Percentiles rank a stretch among this genome's conserved stretches.
phyloP scores from a whole-genome alignment of 2,329 filamentous ascomycete genomes.

The Monosporascus sp. region DNA sequence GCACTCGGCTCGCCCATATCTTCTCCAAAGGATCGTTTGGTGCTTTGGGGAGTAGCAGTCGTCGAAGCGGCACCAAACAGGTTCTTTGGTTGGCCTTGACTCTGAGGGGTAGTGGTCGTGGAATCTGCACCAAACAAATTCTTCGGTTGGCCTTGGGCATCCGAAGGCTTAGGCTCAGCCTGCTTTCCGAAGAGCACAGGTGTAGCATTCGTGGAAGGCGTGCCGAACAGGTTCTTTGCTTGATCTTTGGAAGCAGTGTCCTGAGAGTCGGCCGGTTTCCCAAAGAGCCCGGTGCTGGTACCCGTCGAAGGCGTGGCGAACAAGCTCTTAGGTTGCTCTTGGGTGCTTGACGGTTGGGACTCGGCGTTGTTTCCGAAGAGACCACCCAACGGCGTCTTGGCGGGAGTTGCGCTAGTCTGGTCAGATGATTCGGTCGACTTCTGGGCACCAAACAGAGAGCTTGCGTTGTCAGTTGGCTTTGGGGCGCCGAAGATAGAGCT shows the following conservation, averaged over 20 bases:
- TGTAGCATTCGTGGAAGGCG: background rate
- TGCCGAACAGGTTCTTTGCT: background rate
- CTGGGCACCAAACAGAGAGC: slow-evolving; percentile 15
- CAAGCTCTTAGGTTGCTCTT: slow-evolving; percentile 9
- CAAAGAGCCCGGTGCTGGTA: background rate
- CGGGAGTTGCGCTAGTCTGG: slow-evolving; percentile 9
- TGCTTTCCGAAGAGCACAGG: background rate
- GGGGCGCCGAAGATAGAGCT: slow-evolving; percentile 17
- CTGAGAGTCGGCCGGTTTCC: background rate
- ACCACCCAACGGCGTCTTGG: slow-evolving; percentile 10
- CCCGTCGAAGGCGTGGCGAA: slow-evolving; percentile 3
- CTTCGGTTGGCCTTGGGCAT: background rate
- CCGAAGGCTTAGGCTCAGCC: background rate
- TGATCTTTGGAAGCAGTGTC: slow-evolving; percentile 1
- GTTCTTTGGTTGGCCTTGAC: slow-evolving; percentile 1
- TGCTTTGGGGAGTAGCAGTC: slow-evolving; percentile 7
- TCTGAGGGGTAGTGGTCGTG: slow-evolving; percentile 7
- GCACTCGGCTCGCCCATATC: slow-evolving; percentile 4
- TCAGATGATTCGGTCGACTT: slow-evolving; percentile 6
- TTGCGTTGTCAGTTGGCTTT: slow-evolving; percentile 10
- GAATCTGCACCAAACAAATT: slow-evolving; percentile 2
- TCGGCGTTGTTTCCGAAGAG: slow-evolving; percentile 5
- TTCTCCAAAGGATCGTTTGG: slow-evolving; percentile 9
- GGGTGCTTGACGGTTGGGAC: slow-evolving; percentile 2
- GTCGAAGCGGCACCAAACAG: slow-evolving; percentile 5